Base-by-base conservation (phyloP, 2,329 filamentous ascomycete species). In the Plectosphaerella cucumerina region DNA sequence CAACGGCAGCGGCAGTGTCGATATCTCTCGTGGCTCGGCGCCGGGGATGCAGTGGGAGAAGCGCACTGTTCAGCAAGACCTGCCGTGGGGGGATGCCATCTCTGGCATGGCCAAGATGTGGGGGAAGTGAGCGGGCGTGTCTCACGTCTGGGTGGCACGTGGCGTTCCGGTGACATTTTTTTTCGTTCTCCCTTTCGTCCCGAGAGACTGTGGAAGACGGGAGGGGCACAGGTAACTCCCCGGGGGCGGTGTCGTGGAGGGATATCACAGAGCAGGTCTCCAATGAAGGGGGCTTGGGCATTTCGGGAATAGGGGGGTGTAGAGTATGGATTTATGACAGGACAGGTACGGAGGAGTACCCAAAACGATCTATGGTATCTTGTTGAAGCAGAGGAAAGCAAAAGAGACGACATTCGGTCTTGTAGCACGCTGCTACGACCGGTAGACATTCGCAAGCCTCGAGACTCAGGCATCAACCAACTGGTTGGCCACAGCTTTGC, bases 91-190 rank as follows among this genome's bases (percentile, higher is more conserved):
- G 6, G 64, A 65, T 4, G 64, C 70, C 4, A 62, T 75, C 49
- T 62, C 61, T 42, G 63, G 63, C 33, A 63, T 75, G 44, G 69
- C 70, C 47, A 73, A 70, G 59, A 69, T 72, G 58, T 76, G 39
- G 39, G 17, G n/a, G 10, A 42, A 20, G 39, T 42, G n/a, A 42
- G 26, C 4, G 26, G 26, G 26, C 26, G 8, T 9, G 26, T 31
- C 26, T 31, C 26, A 11, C 26, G 12, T 4, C 12, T 31, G 26
- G 26, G 26, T 31, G 26, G 26, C 26, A 31, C 8, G 6, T 31
- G 26, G 26, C 26, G 26, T 31, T 31, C 6, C 4, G 26, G 26
- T 31, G 26, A 10, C 26, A n/a, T 31, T 31, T 31, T 31, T 31
- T 11, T 31, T 4, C 8, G 12, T 11, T 31, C 12, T 31, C 26